These are phyloP conservation scores for Solanum chilense DNA, from an alignment of 257 asterid species.

Conservation along the genomic window DNA sequence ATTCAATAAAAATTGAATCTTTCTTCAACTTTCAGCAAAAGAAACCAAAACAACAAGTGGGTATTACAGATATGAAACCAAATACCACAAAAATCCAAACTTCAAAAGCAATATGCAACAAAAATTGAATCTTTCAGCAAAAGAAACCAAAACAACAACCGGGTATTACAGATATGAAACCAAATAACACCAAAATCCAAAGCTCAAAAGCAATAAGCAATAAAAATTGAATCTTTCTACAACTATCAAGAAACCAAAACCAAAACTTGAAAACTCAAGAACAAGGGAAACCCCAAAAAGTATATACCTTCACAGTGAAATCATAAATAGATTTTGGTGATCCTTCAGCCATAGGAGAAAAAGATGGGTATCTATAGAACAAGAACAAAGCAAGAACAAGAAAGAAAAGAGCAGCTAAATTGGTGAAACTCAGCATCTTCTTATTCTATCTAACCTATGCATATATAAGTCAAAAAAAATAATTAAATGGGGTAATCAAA, in stretches of 20 bases:
- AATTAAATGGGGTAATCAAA: background rate
- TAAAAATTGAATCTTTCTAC: background rate
- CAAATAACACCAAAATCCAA: background rate
- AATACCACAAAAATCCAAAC: background rate
- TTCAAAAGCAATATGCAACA: background rate
- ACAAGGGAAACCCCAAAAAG: background rate
- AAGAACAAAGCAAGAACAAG: constrained; percentile 31
- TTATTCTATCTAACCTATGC: background rate
- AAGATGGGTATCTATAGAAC: constrained; percentile 13
- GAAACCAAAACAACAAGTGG: background rate
- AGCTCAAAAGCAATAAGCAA: background rate
- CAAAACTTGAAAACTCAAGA: background rate
- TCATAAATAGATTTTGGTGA: constrained; percentile 36
- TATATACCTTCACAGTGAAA: constrained; percentile 50
- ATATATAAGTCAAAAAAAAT: background rate
- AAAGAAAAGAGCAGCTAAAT: constrained; percentile 35
- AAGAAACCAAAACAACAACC: background rate
- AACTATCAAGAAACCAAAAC: background rate
- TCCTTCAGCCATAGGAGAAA: constrained; percentile 13
- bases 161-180: background rate
- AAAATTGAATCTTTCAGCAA: background rate
- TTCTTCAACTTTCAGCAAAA: background rate
- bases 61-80: background rate
- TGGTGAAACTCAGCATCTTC: constrained; percentile 25
- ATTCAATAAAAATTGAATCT: background rate